A percentile compares a stretch with the other conserved stretches of the same genome.
phyloP scores from a whole-genome alignment of 78 protist species.

The Cavenderia fasciculata region DNA sequence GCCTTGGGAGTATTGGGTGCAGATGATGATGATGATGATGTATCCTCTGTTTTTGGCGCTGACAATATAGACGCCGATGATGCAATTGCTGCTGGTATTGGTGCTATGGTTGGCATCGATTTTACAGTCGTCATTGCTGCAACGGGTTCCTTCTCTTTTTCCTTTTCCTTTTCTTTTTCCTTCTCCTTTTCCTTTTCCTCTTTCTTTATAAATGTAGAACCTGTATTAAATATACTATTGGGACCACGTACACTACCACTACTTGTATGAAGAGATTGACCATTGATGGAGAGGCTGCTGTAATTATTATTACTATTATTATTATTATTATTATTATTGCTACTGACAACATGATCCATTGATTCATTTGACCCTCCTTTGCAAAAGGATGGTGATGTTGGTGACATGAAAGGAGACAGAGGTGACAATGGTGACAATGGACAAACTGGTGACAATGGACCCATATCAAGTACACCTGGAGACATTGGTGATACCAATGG shows the following conservation, averaged over 20 bases:
- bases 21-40: neutral
- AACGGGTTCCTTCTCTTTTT: no score
- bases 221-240: no score
- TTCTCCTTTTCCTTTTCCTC: no score
- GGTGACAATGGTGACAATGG: constrained; percentile 66
- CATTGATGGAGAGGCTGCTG: no score
- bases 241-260: no score
- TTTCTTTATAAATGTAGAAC: no score
- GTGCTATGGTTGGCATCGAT: neutral
- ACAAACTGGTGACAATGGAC: constrained; percentile 24
- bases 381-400: constrained; percentile 55
- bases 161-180: no score
- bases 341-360: no score
- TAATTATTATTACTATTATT: no score
- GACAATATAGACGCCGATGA: neutral
- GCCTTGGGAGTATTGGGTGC: neutral
- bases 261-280: no score
- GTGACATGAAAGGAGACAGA: constrained; percentile 54
- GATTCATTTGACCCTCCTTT: no score
- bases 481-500: constrained; percentile 74
- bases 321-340: no score
- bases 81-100: neutral
- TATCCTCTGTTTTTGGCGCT: neutral
- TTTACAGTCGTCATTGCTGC: neutral
- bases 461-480: constrained; percentile 52